These are phyloP conservation scores for Backusella luteola DNA, from an alignment of 192 early-diverging fungal genomes.

Conservation along the genomic window DNA sequence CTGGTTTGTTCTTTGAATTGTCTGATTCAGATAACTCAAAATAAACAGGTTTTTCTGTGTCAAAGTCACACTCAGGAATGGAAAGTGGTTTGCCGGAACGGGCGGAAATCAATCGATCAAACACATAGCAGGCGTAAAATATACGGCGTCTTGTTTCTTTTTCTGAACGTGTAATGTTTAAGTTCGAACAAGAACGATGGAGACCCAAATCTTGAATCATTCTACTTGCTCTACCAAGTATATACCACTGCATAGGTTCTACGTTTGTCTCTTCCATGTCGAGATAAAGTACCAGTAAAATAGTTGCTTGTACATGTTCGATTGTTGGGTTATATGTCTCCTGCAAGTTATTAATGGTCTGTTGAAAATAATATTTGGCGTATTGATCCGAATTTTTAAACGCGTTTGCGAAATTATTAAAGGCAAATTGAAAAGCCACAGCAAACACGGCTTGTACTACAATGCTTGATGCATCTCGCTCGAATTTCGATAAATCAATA, in stretches of 20 bases:
- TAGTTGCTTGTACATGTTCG: constrained; percentile 18
- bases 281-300: constrained; percentile 25
- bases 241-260: constrained; percentile 30
- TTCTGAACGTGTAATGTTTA: constrained; percentile 45
- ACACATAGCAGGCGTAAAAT: constrained; percentile 24
- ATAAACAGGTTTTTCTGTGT: constrained; percentile 22
- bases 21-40: constrained; percentile 33
- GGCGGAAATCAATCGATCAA: constrained; percentile 41
- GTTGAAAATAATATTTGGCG: constrained; percentile 13
- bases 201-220: constrained; percentile 59
- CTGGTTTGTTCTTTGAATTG: neutral
- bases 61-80: constrained; percentile 39
- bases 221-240: constrained; percentile 41
- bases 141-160: constrained; percentile 42
- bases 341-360: constrained; percentile 13
- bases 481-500: constrained; percentile 22
- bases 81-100: constrained; percentile 46
- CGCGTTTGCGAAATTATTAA: neutral
- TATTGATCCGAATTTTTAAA: neutral
- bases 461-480: constrained; percentile 14
- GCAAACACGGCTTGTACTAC: constrained; percentile 12
- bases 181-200: constrained; percentile 50
- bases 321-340: constrained; percentile 8
- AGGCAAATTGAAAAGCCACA: constrained; percentile 19
- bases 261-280: constrained; percentile 28